Percentiles rank a stretch among this genome's conserved stretches.
These are phyloP conservation scores for Tuber indicum DNA, from an alignment of 495 filamentous ascomycete genomes.

Conservation along the genomic window DNA sequence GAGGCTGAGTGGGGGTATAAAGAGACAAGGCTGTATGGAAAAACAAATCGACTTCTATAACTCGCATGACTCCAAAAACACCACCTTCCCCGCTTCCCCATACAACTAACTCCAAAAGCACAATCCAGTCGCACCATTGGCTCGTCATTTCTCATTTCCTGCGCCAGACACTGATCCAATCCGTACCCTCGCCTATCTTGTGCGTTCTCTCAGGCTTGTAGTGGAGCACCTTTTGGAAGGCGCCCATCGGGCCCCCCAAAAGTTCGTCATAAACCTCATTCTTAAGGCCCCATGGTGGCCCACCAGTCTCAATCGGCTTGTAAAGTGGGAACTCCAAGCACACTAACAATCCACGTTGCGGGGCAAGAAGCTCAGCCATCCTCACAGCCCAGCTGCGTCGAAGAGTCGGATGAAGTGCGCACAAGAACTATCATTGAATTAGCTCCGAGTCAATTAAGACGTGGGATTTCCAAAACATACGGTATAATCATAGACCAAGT, in stretches of 20 bases:
- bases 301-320: constrained; percentile 56
- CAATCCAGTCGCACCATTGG: neutral
- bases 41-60: neutral
- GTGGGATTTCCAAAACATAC: constrained; percentile 47
- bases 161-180: constrained; percentile 55
- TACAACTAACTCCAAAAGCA: neutral
- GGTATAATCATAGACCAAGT: constrained; percentile 80
- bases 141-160: constrained; percentile 20
- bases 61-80: neutral
- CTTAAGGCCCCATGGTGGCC: constrained; percentile 64
- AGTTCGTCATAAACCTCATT: constrained; percentile 58
- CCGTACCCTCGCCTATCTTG: constrained; percentile 55
- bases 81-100: constrained; percentile 2
- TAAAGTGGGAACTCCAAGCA: constrained; percentile 76
- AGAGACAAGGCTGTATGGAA: neutral
- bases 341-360: constrained; percentile 56
- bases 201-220: constrained; percentile 66
- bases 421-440: constrained; percentile 60
- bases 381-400: constrained; percentile 65
- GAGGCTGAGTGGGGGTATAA: neutral
- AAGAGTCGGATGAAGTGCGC: constrained; percentile 59
- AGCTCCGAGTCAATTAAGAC: neutral
- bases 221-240: constrained; percentile 54
- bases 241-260: constrained; percentile 42
- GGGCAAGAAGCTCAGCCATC: constrained; percentile 58